phyloP scores from a whole-genome alignment of 78 protist species.

The Dictyostelium intermedium region DNA sequence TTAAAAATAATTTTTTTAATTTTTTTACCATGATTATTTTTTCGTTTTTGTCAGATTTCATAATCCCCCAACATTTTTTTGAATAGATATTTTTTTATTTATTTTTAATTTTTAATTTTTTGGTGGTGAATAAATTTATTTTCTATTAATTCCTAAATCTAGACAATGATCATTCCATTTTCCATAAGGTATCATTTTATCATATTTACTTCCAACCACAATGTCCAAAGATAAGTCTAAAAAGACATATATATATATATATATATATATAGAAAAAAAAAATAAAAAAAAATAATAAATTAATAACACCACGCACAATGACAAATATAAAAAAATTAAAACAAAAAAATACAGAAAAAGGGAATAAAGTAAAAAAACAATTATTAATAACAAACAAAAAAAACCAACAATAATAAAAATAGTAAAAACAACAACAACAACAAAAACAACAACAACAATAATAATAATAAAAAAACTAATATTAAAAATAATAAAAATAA shows the following conservation, averaged over 20 bases:
- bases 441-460: neutral
- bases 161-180: too few relatives aligned
- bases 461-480: neutral
- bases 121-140: too few relatives aligned
- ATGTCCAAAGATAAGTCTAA: too few relatives aligned
- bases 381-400: neutral
- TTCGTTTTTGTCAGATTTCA: neutral
- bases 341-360: neutral
- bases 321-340: neutral
- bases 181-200: too few relatives aligned
- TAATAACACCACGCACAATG: neutral
- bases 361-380: neutral
- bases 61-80: neutral
- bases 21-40: neutral
- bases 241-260: too few relatives aligned
- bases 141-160: too few relatives aligned
- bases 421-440: neutral
- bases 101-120: too few relatives aligned
- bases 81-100: neutral
- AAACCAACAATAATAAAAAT: neutral
- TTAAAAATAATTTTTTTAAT: too few relatives aligned
- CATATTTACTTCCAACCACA: too few relatives aligned
- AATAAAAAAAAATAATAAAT: too few relatives aligned
- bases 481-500: neutral
- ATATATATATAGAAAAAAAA: too few relatives aligned